Base-by-base conservation (phyloP, 441 rosid genomes). In the Daphne laureola region DNA sequence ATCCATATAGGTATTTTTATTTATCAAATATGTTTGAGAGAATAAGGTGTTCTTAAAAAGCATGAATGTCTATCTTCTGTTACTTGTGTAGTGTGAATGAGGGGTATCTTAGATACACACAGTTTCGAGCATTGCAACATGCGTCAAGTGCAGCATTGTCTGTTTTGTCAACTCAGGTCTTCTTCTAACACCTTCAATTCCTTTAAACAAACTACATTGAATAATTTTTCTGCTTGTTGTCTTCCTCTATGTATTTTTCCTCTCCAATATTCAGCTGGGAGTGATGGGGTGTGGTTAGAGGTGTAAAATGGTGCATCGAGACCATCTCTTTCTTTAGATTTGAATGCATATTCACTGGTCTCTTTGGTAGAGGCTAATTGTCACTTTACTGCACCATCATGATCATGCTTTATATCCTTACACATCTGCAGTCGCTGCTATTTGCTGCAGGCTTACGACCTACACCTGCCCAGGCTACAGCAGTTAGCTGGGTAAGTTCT, bases 361-460 rank as follows among this genome's bases (percentile, higher is more conserved):
- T 31, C 9, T 31, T 31, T 31, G 38, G 9, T 31, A 9, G 38
- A 9, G 38, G 9, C 8, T 31, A 31, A 31, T 5, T 9, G 7
- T 31, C 25, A 9, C 38, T 31, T 31, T 7, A 31, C 9, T 31
- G 38, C 38, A 31, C 11, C 38, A 31, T 31, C 38, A 31, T 55
- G 17, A 9, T 58, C 38, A 31, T 66, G 59, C 62, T 71, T 50
- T 67, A 18, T 64, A 26, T 64, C 77, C 82, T 83, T 65, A 65
- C 74, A 74, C 46, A 74, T 62, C 49, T 81, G 80, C 89, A 92
- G 98, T 92, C 98, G 48, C 79, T 92, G 50, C 75, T 92, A 59
- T 89, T 86, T 84, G 98, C 96, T 78, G 98, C 97, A 74, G 98
- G 97, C 65, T 75, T 89, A 79, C 75, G 96, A 56, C 90, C 97